Evolutionary conservation across 768 basidiomycete species (phyloP).

Genomic region (Phallus indusiatus): DNA sequence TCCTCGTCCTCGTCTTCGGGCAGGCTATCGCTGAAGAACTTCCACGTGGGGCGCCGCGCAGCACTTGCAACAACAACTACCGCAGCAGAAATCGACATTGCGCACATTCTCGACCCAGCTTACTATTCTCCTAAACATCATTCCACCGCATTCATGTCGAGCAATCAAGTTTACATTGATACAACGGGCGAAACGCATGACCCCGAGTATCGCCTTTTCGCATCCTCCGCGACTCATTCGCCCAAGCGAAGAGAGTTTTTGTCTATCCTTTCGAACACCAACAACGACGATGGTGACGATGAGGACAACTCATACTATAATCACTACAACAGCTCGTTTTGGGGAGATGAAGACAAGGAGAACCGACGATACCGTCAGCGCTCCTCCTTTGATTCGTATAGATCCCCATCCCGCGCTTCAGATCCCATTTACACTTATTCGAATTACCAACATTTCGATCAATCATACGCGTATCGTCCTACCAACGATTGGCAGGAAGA

Average conservation of each 20-base stretch:
- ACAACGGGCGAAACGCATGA: constrained; percentile 1
- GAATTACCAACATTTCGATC: not conserved
- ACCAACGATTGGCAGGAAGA: not conserved
- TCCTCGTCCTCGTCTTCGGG: not conserved
- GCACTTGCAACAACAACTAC: not conserved
- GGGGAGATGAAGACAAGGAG: not conserved
- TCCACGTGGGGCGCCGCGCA: not conserved
- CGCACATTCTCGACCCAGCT: constrained; percentile 6
- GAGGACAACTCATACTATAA: constrained; percentile 30
- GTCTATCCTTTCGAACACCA: constrained; percentile 24
- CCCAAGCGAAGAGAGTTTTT: not conserved
- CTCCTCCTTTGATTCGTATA: not conserved
- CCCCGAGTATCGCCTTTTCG: constrained; percentile 8
- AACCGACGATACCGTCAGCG: not conserved
- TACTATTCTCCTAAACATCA: not conserved
- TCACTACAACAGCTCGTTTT: constrained; percentile 25
- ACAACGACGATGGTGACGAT: constrained; percentile 32
- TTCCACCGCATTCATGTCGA: not conserved
- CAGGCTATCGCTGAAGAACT: not conserved
- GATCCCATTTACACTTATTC: not conserved
- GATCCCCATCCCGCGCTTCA: constrained; percentile 1
- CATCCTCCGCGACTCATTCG: not conserved
- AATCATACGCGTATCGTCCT: not conserved
- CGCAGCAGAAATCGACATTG: not conserved
- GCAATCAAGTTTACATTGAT: constrained; percentile 4